Conservation (phyloP, 78 protist species). For the Speleostelium caveatum region DNA sequence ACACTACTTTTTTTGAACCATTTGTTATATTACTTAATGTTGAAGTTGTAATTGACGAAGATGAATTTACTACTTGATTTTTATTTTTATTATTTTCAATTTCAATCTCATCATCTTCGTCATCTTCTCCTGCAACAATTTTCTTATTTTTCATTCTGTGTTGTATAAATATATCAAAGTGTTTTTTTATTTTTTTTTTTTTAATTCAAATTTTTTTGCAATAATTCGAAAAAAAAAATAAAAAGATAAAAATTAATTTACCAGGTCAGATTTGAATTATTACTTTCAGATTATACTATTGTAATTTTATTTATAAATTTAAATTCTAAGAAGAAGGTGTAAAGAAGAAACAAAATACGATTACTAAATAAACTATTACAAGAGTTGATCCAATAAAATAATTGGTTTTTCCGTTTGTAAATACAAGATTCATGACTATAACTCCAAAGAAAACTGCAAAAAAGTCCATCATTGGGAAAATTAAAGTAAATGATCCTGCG, state of each 20-base stretch:
- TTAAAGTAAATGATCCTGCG: conserved; percentile 62
- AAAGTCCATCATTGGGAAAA: conserved; percentile 84
- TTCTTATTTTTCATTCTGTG: conserved; percentile 31
- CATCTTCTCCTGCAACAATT: conserved; percentile 61
- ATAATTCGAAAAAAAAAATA: too few species aligned
- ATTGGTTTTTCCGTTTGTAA: conserved; percentile 82
- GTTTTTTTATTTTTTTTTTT: too few species aligned
- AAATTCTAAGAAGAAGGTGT: too few species aligned
- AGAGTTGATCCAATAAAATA: conserved; percentile 89
- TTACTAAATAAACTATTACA: conserved; percentile 67
- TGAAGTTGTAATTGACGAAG: background rate
- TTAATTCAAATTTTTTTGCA: too few species aligned
- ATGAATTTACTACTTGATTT: background rate
- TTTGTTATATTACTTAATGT: background rate
- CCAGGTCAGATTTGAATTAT: too few species aligned
- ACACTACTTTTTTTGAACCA: background rate
- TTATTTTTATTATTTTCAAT: conserved; percentile 7
- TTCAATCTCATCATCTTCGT: conserved; percentile 59
- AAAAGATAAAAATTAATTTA: too few species aligned
- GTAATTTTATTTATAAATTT: too few species aligned
- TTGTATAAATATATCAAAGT: too few species aligned
- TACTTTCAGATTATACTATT: too few species aligned
- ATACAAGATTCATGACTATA: conserved; percentile 71
- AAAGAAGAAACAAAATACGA: conserved; percentile 75
- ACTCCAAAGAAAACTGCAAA: conserved; percentile 82